Conservation (phyloP, 2,329 filamentous ascomycete species). For the Fusarium longipes region DNA sequence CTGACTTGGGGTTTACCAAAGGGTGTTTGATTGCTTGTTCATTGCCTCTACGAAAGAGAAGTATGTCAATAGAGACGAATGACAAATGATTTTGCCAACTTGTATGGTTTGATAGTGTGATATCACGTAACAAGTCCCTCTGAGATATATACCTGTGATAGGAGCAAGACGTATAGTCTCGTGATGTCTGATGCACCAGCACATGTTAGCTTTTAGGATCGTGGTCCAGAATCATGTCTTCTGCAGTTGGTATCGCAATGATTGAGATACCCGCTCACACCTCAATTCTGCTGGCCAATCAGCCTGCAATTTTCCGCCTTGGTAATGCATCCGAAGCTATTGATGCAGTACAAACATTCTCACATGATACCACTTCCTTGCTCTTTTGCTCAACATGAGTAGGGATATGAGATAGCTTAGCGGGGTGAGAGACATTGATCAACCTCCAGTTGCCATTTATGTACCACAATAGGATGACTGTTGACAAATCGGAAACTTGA, state of each 20-base stretch:
- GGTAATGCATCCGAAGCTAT: neutral
- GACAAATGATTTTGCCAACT: constrained; percentile 27
- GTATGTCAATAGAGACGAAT: constrained; percentile 40
- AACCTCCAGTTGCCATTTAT: neutral
- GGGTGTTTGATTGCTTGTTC: constrained; percentile 34
- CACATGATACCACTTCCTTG: neutral
- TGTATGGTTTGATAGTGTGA: neutral
- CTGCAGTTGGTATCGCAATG: neutral
- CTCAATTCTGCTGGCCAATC: neutral
- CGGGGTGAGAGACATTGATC: neutral
- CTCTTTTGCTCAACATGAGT: neutral
- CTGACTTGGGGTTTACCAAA: constrained; percentile 38
- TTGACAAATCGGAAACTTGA: neutral
- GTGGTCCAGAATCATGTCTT: no score
- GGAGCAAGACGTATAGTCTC: neutral
- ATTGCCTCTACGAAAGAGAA: constrained; percentile 27
- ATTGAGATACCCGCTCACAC: neutral
- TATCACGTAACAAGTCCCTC: neutral
- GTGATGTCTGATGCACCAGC: neutral
- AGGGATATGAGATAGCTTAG: neutral
- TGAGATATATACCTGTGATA: neutral
- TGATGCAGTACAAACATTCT: constrained; percentile 8
- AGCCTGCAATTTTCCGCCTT: neutral
- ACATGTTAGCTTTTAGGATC: no score
- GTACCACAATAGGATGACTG: neutral